These are phyloP conservation scores for Talaromyces borbonicus DNA, from an alignment of 495 filamentous ascomycete species.

Conservation along the genomic window DNA sequence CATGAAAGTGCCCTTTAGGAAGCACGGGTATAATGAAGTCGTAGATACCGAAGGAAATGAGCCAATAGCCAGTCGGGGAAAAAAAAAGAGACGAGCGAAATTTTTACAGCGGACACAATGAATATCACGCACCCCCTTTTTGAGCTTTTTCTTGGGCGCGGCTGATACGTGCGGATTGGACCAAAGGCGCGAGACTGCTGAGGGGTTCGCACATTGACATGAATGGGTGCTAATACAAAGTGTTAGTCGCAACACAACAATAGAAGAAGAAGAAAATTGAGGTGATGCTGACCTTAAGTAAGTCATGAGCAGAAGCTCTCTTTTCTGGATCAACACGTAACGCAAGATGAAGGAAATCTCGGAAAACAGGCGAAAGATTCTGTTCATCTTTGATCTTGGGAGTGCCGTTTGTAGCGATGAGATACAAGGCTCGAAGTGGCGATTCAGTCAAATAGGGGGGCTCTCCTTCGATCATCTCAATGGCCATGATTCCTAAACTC, in stretches of 20 bases:
- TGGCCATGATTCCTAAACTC: constrained; percentile 99
- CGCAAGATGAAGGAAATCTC: constrained; percentile 81
- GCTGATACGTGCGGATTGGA: constrained; percentile 72
- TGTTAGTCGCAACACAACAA: background rate
- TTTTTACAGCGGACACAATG: constrained; percentile 8
- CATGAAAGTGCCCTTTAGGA: constrained; percentile 4
- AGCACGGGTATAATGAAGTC: constrained; percentile 8
- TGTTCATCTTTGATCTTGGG: constrained; percentile 91
- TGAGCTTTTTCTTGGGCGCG: constrained; percentile 75
- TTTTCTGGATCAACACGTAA: constrained; percentile 96
- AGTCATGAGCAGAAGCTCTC: constrained; percentile 84
- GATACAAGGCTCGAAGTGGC: constrained; percentile 81
- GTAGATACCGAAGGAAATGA: background rate
- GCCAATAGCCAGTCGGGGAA: no score
- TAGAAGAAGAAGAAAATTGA: background rate
- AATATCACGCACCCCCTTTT: constrained; percentile 39
- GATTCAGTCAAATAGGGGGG: constrained; percentile 95
- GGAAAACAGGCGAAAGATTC: constrained; percentile 67
- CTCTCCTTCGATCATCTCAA: constrained; percentile 99
- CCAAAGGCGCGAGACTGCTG: constrained; percentile 69
- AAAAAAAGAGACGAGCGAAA: no score
- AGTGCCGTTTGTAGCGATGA: constrained; percentile 96
- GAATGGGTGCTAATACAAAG: constrained; percentile 67
- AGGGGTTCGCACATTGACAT: constrained; percentile 68
- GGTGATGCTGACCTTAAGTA: constrained; percentile 60